These are phyloP conservation scores for Trichoderma breve DNA, from an alignment of 2,329 filamentous ascomycete species.

Conservation along the genomic window DNA sequence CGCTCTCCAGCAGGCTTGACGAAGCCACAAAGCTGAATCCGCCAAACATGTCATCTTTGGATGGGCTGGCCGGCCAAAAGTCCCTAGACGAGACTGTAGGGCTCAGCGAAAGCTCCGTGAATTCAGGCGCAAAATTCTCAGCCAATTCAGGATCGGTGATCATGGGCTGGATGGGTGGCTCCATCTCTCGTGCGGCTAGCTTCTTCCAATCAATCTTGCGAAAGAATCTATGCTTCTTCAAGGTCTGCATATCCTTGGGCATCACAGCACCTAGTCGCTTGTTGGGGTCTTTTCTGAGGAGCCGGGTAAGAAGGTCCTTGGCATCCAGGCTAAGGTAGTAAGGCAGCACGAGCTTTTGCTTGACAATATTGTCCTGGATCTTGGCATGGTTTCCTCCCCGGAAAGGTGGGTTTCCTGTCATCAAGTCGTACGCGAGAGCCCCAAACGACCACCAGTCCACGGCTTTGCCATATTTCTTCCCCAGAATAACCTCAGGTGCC, in stretches of 20 bases:
- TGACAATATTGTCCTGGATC: slow-evolving; percentile 93
- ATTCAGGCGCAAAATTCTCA: slow-evolving; percentile 94
- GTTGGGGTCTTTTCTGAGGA: slow-evolving; percentile 86
- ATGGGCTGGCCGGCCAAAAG: slow-evolving; percentile 38
- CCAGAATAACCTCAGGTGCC: slow-evolving; percentile 91
- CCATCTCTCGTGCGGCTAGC: slow-evolving; percentile 75
- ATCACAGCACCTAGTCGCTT: slow-evolving; percentile 88
- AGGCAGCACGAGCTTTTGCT: slow-evolving; percentile 83
- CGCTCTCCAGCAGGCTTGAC: slow-evolving; percentile 54
- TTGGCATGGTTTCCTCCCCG: slow-evolving; percentile 87
- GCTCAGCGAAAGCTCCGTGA: slow-evolving; percentile 81
- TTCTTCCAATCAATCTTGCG: slow-evolving; percentile 93
- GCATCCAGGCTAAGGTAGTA: slow-evolving; percentile 91
- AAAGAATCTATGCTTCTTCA: slow-evolving; percentile 96
- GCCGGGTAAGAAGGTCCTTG: slow-evolving; percentile 86
- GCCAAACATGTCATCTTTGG: slow-evolving; percentile 58
- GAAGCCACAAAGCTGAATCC: slow-evolving; percentile 64
- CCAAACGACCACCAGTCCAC: slow-evolving; percentile 99
- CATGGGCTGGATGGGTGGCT: slow-evolving; percentile 86
- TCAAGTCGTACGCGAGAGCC: slow-evolving; percentile 84
- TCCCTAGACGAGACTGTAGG: slow-evolving; percentile 57
- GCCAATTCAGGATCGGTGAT: slow-evolving; percentile 94
- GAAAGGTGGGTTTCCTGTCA: slow-evolving; percentile 91
- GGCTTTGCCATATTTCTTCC: slow-evolving; percentile 85
- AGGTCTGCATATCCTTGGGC: slow-evolving; percentile 78